phyloP scores from a whole-genome alignment of 2,329 filamentous ascomycete genomes.

The Fusarium sp. region DNA sequence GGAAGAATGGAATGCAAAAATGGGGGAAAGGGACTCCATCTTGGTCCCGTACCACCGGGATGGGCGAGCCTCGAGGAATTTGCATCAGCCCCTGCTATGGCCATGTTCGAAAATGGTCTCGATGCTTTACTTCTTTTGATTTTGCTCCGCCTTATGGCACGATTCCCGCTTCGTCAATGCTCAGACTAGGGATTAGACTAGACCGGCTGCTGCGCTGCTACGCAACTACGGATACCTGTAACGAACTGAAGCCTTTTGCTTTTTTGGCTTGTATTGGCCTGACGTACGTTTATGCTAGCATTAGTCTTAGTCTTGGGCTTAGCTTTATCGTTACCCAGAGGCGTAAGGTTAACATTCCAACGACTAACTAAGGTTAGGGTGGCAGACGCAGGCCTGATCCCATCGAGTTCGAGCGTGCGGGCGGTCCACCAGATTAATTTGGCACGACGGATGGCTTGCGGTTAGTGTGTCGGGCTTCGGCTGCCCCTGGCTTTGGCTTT shows the following conservation, averaged over 20 bases:
- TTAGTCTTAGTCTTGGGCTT: constrained; percentile 16
- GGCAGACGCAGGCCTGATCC: too few relatives aligned
- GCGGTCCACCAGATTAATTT: constrained; percentile 40
- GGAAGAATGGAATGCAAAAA: constrained; percentile 8
- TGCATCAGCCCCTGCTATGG: constrained; percentile 20
- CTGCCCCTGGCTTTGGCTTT: constrained; percentile 32
- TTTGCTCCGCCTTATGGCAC: constrained; percentile 41
- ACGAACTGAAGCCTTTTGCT: too few relatives aligned
- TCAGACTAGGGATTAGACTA: too few relatives aligned
- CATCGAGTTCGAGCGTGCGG: not conserved
- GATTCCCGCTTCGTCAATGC: too few relatives aligned
- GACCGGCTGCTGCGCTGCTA: too few relatives aligned
- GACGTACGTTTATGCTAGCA: constrained; percentile 48
- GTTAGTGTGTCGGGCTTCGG: constrained; percentile 33
- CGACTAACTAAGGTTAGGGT: too few relatives aligned
- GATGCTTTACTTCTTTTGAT: constrained; percentile 36
- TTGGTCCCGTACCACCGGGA: constrained; percentile 47
- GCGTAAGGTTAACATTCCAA: constrained; percentile 34
- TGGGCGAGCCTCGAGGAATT: constrained; percentile 36
- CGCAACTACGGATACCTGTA: too few relatives aligned
- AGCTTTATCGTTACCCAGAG: constrained; percentile 4
- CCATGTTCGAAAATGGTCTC: constrained; percentile 45
- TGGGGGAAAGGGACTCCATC: constrained; percentile 44
- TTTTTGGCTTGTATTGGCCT: constrained; percentile 28
- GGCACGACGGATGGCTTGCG: constrained; percentile 49